Evolutionary conservation across 805 yeast genomes (phyloP), one percentile per base, ranked within the genome.

Genomic region (Candida namnaoensis): DNA sequence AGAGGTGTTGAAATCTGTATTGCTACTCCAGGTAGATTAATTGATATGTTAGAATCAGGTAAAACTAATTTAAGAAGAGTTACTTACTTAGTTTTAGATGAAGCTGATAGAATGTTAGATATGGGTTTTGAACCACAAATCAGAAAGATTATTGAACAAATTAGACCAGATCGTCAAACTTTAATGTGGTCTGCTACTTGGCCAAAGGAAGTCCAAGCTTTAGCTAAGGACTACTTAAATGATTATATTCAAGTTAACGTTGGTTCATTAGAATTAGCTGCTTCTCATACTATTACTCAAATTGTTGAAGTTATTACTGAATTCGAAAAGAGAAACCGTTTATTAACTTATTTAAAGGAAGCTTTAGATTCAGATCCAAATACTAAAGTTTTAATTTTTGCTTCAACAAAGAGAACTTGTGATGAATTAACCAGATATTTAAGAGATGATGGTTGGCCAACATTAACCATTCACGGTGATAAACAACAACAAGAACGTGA

Each of bases 41-140:
- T 93, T 56, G 99, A 93, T 69, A 86, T 93, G 95, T 77, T 93
- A 58, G 98, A 93, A 71, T 72, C 83, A 48, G 91, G 93, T 57
- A 90, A 85, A 72, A 93, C 98, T 45, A 93, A 91, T 71, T 76
- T 93, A 59, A 82, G 86, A 65, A 86, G 98, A 73, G 96, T 93
- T 48, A 93, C 98, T 41, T 93, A 93, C 69, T 76, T 93, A 64
- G 98, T 93, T 48, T 76, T 93, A 58, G 99, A 93, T 68, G 99
- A 93, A 78, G 99, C 99, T 59, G 99, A 93, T 70, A 86, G 99
- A 76, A 93, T 93, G 99, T 80, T 93, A 71, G 99, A 93, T 74
- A 93, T 93, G 99, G 99, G 99, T 66, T 93, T 93, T 66, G 99
- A 93, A 75, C 98, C 98, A 53, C 98, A 91, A 77, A 93, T 93